Percentiles rank a stretch among this genome's conserved stretches.
Conservation (phyloP, 2,329 filamentous ascomycete species). For the Emmonsiellopsis sp. region DNA sequence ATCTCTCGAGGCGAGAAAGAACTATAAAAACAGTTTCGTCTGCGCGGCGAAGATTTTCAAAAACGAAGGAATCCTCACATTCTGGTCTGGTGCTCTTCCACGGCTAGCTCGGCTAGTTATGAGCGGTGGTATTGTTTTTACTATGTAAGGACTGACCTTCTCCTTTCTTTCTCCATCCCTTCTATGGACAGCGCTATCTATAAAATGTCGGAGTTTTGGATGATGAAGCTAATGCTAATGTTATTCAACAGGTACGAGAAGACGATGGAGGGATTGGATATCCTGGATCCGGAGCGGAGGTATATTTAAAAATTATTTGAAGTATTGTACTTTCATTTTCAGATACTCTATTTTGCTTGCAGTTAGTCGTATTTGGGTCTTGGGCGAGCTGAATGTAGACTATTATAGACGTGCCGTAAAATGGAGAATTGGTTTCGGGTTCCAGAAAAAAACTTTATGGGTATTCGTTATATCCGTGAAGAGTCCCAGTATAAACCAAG, state of each 20-base stretch:
- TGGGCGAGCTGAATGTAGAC: too few relatives aligned
- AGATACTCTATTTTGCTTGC: too few relatives aligned
- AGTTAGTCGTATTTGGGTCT: too few relatives aligned
- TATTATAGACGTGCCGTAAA: too few relatives aligned
- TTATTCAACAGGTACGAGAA: conserved; percentile 63
- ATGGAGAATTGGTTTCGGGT: too few relatives aligned
- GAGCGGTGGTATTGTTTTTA: conserved; percentile 95
- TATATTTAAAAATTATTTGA: conserved; percentile 52
- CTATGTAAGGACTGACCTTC: conserved; percentile 50
- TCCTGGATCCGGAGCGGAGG: conserved; percentile 68
- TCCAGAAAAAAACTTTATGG: too few relatives aligned
- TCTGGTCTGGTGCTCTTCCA: conserved; percentile 90
- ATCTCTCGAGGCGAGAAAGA: conserved; percentile 69
- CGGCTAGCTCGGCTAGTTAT: conserved; percentile 74
- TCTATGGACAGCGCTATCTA: neutral
- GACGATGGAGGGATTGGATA: conserved; percentile 78
- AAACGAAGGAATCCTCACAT: conserved; percentile 78
- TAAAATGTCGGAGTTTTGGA: neutral
- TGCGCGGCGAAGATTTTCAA: conserved; percentile 77
- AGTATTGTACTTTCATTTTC: neutral
- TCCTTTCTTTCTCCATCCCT: conserved; percentile 8
- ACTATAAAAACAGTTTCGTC: conserved; percentile 80
- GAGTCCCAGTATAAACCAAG: too few relatives aligned
- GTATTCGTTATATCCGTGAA: too few relatives aligned
- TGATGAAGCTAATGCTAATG: conserved; percentile 7